Evolutionary conservation across 495 filamentous ascomycete species (phyloP).

Genomic region (Daldinia decipiens): DNA sequence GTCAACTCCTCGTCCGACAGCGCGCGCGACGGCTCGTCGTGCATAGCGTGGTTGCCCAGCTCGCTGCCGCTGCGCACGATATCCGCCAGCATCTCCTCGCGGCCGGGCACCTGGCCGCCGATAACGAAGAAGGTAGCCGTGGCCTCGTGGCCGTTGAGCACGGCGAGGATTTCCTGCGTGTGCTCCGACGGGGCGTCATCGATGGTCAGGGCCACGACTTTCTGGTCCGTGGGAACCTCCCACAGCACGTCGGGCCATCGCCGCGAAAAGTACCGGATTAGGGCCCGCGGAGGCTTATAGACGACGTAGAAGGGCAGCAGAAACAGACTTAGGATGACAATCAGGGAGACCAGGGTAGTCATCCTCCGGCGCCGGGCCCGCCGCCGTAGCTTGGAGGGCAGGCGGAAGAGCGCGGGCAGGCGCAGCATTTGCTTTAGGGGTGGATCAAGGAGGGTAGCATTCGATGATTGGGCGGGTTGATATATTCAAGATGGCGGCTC

Average conservation of each 20-base stretch:
- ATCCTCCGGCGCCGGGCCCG: slow-evolving; percentile 66
- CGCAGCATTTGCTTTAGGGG: slow-evolving; percentile 48
- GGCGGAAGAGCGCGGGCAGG: slow-evolving; percentile 57
- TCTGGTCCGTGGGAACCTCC: slow-evolving; percentile 65
- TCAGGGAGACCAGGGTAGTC: slow-evolving; percentile 62
- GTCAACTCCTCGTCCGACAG: slow-evolving; percentile 55
- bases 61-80: slow-evolving; percentile 74
- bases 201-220: slow-evolving; percentile 81
- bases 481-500: background rate
- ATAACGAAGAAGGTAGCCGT: slow-evolving; percentile 84
- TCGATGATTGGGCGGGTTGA: slow-evolving; percentile 12
- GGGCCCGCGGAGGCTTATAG: slow-evolving; percentile 76
- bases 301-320: slow-evolving; percentile 68
- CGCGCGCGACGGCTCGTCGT: slow-evolving; percentile 74
- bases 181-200: slow-evolving; percentile 82
- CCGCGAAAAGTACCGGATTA: slow-evolving; percentile 74
- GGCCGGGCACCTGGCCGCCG: slow-evolving; percentile 73
- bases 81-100: slow-evolving; percentile 67
- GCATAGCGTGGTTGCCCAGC: slow-evolving; percentile 86
- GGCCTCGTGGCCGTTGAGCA: slow-evolving; percentile 66
- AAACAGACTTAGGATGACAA: slow-evolving; percentile 59
- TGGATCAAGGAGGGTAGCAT: slow-evolving; percentile 24
- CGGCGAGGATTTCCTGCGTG: slow-evolving; percentile 74
- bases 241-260: slow-evolving; percentile 82
- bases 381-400: slow-evolving; percentile 62